phyloP scores from a whole-genome alignment of 495 filamentous ascomycete species.

The Talaromyces trachyspermus region DNA sequence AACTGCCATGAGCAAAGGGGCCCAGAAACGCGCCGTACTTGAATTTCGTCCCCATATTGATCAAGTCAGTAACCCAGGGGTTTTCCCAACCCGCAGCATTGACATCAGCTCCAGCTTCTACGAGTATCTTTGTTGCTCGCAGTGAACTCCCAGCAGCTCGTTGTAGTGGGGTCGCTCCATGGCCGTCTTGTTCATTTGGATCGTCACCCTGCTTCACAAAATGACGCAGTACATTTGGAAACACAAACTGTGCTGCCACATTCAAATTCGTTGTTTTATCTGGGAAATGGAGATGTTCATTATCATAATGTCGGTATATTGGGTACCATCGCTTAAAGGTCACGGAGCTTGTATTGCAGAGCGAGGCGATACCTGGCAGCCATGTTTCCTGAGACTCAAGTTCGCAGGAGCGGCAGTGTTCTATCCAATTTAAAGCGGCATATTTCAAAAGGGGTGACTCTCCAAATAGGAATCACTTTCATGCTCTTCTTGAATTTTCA shows the following conservation, averaged over 20 bases:
- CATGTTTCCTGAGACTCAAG: slow-evolving; percentile 3
- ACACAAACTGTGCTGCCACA: neutral
- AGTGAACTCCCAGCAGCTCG: neutral
- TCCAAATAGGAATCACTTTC: neutral
- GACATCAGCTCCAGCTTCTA: slow-evolving; percentile 2
- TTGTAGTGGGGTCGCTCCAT: neutral
- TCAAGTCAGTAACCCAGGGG: neutral
- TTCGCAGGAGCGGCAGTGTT: slow-evolving; percentile 14
- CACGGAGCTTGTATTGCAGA: neutral
- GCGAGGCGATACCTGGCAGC: neutral
- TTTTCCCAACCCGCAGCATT: neutral
- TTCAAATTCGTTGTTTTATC: neutral
- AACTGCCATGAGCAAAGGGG: slow-evolving; percentile 3
- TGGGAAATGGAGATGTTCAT: slow-evolving; percentile 1
- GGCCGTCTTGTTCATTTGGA: slow-evolving; percentile 1
- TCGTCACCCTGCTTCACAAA: neutral
- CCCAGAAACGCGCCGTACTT: slow-evolving; percentile 1
- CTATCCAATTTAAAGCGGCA: slow-evolving; percentile 22
- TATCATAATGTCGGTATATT: neutral
- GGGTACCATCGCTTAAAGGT: slow-evolving; percentile 1
- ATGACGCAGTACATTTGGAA: neutral
- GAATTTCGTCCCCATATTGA: neutral
- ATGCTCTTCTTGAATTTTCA: neutral
- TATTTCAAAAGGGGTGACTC: slow-evolving; percentile 22
- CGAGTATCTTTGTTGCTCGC: neutral